Conservation (phyloP, 2,329 filamentous ascomycete genomes). For the Aspergillus clavatus region DNA sequence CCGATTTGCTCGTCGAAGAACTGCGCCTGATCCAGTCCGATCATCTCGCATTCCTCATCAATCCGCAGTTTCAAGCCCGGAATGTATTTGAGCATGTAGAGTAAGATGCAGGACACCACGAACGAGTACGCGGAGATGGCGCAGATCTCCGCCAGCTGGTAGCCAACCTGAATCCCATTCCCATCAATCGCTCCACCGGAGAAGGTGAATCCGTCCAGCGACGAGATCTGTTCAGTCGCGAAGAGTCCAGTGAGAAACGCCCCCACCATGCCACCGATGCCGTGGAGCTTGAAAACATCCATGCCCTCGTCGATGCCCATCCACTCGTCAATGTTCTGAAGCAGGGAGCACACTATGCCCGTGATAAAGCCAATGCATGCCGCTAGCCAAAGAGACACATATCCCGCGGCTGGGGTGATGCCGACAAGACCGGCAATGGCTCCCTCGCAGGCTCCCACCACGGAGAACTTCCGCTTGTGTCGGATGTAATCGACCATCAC, state of each 20-base stretch:
- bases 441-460: constrained; percentile 54
- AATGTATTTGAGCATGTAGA: constrained; percentile 51
- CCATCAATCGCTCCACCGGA: constrained; percentile 50
- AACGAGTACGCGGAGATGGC: constrained; percentile 53
- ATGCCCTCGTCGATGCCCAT: constrained; percentile 54
- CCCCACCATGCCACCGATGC: constrained; percentile 54
- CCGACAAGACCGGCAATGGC: constrained; percentile 57
- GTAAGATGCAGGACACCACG: constrained; percentile 48
- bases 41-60: constrained; percentile 51
- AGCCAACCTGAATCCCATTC: constrained; percentile 51
- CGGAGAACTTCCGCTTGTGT: constrained; percentile 49
- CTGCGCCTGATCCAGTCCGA: constrained; percentile 52
- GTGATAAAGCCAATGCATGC: constrained; percentile 55
- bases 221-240: constrained; percentile 40
- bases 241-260: constrained; percentile 57
- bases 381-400: constrained; percentile 50
- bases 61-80: constrained; percentile 53
- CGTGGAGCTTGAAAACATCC: constrained; percentile 58
- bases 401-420: constrained; percentile 55
- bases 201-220: constrained; percentile 48
- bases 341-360: constrained; percentile 46
- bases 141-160: constrained; percentile 53
- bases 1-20: constrained; percentile 56
- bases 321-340: constrained; percentile 51
- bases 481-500: constrained; percentile 50